phyloP scores from a whole-genome alignment of 129 eudicot species.

The Pulicaria dysenterica region DNA sequence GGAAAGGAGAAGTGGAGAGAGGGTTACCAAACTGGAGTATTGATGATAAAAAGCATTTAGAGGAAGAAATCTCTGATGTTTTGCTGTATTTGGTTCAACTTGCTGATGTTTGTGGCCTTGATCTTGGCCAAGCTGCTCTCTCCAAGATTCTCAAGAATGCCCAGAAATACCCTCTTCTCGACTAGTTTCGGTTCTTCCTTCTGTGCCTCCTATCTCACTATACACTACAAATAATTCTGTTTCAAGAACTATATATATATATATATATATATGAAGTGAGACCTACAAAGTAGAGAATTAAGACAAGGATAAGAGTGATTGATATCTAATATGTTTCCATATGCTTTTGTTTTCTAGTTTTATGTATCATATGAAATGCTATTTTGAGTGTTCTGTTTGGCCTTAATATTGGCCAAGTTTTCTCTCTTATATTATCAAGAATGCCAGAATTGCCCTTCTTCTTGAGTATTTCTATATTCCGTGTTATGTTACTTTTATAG shows the following conservation, averaged over 20 bases:
- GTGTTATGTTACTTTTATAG: too few relatives aligned
- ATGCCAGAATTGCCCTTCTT: neutral
- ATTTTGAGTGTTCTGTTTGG: conserved; percentile 2
- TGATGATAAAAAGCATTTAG: conserved; percentile 67
- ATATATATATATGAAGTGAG: conserved; percentile 6
- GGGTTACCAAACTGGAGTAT: conserved; percentile 75
- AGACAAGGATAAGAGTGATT: neutral
- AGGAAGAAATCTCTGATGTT: conserved; percentile 80
- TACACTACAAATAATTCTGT: neutral
- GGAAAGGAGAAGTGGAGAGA: conserved; percentile 88
- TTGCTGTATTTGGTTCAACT: conserved; percentile 67
- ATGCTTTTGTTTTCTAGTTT: conserved; percentile 16
- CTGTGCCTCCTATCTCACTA: conserved; percentile 1
- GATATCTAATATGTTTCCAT: neutral
- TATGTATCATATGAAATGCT: conserved; percentile 18
- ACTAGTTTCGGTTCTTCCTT: conserved; percentile 14
- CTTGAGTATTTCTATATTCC: neutral
- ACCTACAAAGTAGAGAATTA: neutral
- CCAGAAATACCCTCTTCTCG: conserved; percentile 54
- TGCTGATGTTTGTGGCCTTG: conserved; percentile 89
- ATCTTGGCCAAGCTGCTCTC: conserved; percentile 87
- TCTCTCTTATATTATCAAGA: neutral
- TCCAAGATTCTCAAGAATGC: conserved; percentile 72
- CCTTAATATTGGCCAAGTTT: neutral
- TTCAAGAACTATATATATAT: neutral